Evolutionary conservation across 139 green algal genomes (phyloP), one percentile per base, ranked within the genome.

Genomic region (Yamagishiella unicocca): DNA sequence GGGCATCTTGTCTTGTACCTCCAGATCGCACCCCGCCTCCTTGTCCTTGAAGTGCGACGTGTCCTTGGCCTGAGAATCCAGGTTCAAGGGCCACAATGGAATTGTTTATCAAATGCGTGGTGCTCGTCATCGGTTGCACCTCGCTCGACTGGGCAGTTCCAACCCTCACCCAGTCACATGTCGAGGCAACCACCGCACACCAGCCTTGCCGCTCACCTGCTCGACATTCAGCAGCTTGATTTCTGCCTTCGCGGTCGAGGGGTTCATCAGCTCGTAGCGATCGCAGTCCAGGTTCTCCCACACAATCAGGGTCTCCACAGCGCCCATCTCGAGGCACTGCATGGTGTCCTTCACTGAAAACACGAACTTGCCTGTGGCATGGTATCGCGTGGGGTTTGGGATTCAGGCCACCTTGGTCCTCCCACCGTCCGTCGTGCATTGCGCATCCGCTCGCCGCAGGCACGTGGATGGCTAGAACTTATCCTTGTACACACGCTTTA

Each of bases 271-370:
- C 43, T 94, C 94, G 83, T 97, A 97, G 31, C 97, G 93, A 55
- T 93, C 90, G 73, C 84, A 90, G 83, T 93, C 90, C 22, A 99
- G 91, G 81, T 97, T 94, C 92, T 99, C 98, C 97, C 96, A 99
- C 87, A 99, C 97, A 19, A 99, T 96, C 2, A 99, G 95, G 19
- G 95, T 99, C 93, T 99, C 98, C 80, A 99, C 97, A 5, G 98
- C 98, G n/a, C 98, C 98, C 98, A 99, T 99, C 80, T 99, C 98
- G 87, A 99, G 89, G 87, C 96, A 99, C 35, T 92, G 90, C 85
- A 99, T 93, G 38, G 98, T 99, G 93, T 99, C 98, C 61, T 96
- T 92, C 38, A 98, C 64, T 91, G 96, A 95, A 91, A 99, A 99
- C 73, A 97, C 94, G 93, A 99, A 99, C 90, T 99, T 99, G 84